These are phyloP conservation scores for Mycena filopes DNA, from an alignment of 768 basidiomycete species.

Conservation along the genomic window DNA sequence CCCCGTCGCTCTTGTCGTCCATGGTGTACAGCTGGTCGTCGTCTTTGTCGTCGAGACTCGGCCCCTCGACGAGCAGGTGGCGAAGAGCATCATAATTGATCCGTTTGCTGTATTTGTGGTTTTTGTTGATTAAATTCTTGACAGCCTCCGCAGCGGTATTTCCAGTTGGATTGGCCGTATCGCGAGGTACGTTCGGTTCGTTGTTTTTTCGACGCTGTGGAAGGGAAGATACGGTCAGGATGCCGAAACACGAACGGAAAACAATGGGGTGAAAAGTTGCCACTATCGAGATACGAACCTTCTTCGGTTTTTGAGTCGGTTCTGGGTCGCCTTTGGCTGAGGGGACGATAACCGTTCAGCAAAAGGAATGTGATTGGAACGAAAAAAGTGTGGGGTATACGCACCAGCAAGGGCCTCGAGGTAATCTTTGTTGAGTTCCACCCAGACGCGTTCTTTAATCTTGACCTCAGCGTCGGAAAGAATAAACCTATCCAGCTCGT, in stretches of 20 bases:
- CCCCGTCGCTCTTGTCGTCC: constrained; percentile 53
- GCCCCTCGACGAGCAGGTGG: constrained; percentile 71
- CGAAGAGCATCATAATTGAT: constrained; percentile 95
- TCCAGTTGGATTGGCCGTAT: constrained; percentile 76
- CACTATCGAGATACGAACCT: constrained; percentile 71
- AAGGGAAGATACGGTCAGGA: constrained; percentile 16
- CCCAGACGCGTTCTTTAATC: constrained; percentile 93
- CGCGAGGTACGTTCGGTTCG: constrained; percentile 68
- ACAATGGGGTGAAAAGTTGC: constrained; percentile 42
- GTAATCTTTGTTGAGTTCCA: constrained; percentile 92
- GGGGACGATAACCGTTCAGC: constrained; percentile 50
- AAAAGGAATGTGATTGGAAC: constrained; percentile 39
- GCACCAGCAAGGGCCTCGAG: constrained; percentile 87
- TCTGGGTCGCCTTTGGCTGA: constrained; percentile 73
- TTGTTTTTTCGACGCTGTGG: constrained; percentile 74
- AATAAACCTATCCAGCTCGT: constrained; percentile 85
- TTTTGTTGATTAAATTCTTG: constrained; percentile 83
- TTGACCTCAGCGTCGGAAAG: constrained; percentile 83
- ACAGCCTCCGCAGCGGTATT: constrained; percentile 82
- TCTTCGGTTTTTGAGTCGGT: constrained; percentile 68
- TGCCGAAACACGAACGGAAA: constrained; percentile 30
- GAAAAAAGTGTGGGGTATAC: constrained; percentile 37
- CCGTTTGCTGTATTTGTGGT: constrained; percentile 87
- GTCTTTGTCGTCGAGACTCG: constrained; percentile 56
- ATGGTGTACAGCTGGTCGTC: constrained; percentile 55